Evolutionary conservation across 2,329 filamentous ascomycete species (phyloP), one percentile per base, ranked within the genome.

Genomic region (Rosellinia necatrix): DNA sequence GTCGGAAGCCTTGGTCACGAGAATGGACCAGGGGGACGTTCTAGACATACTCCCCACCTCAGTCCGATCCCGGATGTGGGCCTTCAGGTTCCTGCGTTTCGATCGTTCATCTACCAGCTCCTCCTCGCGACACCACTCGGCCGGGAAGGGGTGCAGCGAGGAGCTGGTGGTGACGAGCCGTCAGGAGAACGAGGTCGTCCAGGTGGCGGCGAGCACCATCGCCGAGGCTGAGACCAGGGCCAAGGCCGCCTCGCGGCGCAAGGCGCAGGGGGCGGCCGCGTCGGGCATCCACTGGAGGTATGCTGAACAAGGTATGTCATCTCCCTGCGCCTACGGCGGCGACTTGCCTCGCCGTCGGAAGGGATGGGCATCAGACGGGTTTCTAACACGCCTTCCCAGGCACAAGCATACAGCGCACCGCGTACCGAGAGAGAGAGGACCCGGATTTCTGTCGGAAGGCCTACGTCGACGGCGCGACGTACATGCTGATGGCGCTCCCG

Each of bases 401-500:
- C 10, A 61, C 60, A 29, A 62, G 60, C 32, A 55, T 69, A 35
- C 64, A 69, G 24, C 62, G 63, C 13, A 56, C 60, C 32, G 65
- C 48, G 67, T 59, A 59, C 68, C 58, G 69, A 19, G 53, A 81
- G 37, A 71, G 72, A 29, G 69, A 69, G 21, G 73, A 77, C 42
- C 55, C 72, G 2, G 65, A 70, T n/a, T 79, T 84, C 62, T 81
- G 82, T 47, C 79, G 86, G 22, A 82, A 84, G 60, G 77, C 87
- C 8, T 89, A 88, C 69, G 72, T 89, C 44, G 83, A 88, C 63
- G 81, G 83, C 55, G 71, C 87, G 3, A 80, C 81, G 2, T 88
- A 88, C 68, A 75, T 89, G 21, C 76, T 89, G n/a, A 80, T 80
- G 58, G 86, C 81, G 6, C 76, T 89, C 0, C 87, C 87, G 0